A percentile compares a stretch with the other conserved stretches of the same genome.
Conservation (phyloP, 257 asterid genomes). For the Scutellaria minor region DNA sequence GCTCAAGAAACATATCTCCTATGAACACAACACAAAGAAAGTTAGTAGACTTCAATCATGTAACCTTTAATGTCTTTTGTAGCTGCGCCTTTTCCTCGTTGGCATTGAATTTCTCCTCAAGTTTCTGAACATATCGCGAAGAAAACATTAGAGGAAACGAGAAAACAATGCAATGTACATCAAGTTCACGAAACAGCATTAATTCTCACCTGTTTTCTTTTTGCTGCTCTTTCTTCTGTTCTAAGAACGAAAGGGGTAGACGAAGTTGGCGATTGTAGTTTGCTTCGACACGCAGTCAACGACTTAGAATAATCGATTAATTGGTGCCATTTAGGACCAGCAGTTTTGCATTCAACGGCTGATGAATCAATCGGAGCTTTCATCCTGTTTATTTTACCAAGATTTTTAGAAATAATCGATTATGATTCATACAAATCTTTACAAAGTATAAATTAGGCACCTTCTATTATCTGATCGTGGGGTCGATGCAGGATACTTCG, state of each 20-base stretch:
- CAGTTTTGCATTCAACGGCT: slow-evolving; percentile 65
- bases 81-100: slow-evolving; percentile 60
- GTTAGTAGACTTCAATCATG: background rate
- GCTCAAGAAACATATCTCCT: background rate
- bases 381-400: slow-evolving; percentile 54
- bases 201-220: slow-evolving; percentile 82
- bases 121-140: slow-evolving; percentile 59
- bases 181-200: background rate
- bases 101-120: slow-evolving; percentile 81
- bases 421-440: no score
- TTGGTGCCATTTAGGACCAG: slow-evolving; percentile 75
- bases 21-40: slow-evolving; percentile 3
- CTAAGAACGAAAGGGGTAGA: slow-evolving; percentile 78
- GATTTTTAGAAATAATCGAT: background rate
- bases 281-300: slow-evolving; percentile 68
- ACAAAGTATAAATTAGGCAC: slow-evolving; percentile 30
- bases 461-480: slow-evolving; percentile 63
- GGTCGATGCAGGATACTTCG: slow-evolving; percentile 53
- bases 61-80: slow-evolving; percentile 72
- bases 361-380: slow-evolving; percentile 56
- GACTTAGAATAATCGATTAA: slow-evolving; percentile 50
- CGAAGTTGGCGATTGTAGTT: slow-evolving; percentile 67
- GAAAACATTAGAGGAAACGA: slow-evolving; percentile 1
- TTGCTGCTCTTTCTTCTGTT: slow-evolving; percentile 96
- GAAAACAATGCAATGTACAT: background rate